Base-by-base conservation (phyloP, 2,329 filamentous ascomycete species). In the Fusarium tuaranense region DNA sequence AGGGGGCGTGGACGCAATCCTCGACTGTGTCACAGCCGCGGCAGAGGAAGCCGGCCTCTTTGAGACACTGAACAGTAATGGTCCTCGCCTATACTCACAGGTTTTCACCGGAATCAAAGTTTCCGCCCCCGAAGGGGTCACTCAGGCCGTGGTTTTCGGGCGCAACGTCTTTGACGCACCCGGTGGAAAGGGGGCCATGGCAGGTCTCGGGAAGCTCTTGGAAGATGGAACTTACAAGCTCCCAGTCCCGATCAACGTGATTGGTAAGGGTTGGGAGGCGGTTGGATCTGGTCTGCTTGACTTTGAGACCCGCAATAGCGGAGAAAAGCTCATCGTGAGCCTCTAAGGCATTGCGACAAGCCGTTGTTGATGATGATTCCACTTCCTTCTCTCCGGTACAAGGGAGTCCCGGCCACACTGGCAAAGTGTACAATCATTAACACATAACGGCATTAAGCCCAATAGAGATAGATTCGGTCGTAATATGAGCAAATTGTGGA, bases 1-100 rank as follows among this genome's bases (percentile, higher is more conserved):
- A 12, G 61, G 60, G 8, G 74, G 74, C 2, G 71, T 76, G 14
- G 74, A 76, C 22, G 74, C 74, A 27, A 75, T 76, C 44, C 59
- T 76, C 2, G 74, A 76, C 38, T 75, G 72, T 58, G 74, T 76
- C n/a, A 65, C 68, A 2, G 74, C 72, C 4, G 74, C 70, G 57
- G 67, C 68, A 22, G 22, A 48, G 0, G 58, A 76, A n/a, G 3
- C 36, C 8, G 16, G 36, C 38, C 18, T 75, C 39, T 75, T 76
- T 38, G n/a, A n/a, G 1, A 46, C 67, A 3, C 36, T 75, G 1
- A 22, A 58, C 5, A 25, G 7, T 10, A 30, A 69, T 7, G 72
- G 74, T 0, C 67, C 65, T 53, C 63, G 53, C 1, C 13, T 72
- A 5, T 76, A 76, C 70, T 75, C 74, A 3, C 72, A 75, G 13